Evolutionary conservation across 108 stramenopile genomes (phyloP), one percentile per base, ranked within the genome.

Genomic region (Pseudonitzschia multiseries): DNA sequence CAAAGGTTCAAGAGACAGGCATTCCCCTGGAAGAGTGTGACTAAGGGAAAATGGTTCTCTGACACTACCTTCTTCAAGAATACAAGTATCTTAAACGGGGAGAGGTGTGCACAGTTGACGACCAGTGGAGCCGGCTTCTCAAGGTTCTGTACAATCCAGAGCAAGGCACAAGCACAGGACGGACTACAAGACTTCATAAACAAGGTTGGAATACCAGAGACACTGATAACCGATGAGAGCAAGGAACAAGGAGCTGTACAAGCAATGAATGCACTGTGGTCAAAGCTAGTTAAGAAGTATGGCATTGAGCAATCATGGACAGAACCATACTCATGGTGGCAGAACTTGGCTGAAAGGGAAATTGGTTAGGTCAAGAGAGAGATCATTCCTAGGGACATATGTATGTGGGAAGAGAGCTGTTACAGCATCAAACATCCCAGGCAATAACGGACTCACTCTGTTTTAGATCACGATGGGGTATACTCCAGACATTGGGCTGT

Each of bases 401-500:
- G 42, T 42, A 42, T 42, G 42, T 42, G 42, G 42, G 6, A 42
- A 42, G 42, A 6, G 42, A 42, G 42, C 42, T 42, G 10, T 42
- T 9, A 42, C 42, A 42, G 42, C 42, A 42, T 42, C 42, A 9
- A 42, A 42, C 42, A 42, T 42, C 6, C 42, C 42, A 42, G 8
- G 10, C 42, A 42, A 42, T 42, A 10, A 42, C 6, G 42, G 42
- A 42, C 42, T 6, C 8, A 42, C 42, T 9, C 42, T 10, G 10
- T 42, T 9, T 10, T 6, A 42, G 42, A 42, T 42, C 6, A 10
- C 26, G 31, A 66, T 22, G 31, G 69, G 57, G 13, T 32, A 65
- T 24, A 71, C 61, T 8, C 62, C 70, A 0, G 70, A 77, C 70
- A 77, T 77, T 6, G 48, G 62, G 26, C 20, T 21, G 26, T 72